Evolutionary conservation across 108 stramenopile genomes (phyloP).

Genomic region (Nannochloropsis gaditana): DNA sequence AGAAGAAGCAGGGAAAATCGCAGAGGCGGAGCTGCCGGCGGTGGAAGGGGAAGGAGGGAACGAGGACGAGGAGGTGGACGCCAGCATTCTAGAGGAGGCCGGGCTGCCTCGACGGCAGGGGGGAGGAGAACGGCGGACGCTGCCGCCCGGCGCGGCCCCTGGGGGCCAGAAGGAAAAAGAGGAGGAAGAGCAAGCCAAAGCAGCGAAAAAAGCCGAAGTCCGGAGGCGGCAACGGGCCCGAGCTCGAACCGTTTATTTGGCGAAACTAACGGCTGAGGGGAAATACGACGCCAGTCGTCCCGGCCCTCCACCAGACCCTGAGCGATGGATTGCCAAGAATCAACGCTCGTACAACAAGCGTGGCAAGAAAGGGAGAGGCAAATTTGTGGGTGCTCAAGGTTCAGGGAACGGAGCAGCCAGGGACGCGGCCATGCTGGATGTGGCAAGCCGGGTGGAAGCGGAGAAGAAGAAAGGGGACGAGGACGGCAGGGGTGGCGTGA

Average conservation of each 20-base stretch:
- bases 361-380: conserved; percentile 57
- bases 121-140: background rate
- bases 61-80: background rate
- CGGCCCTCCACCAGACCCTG: conserved; percentile 73
- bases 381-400: conserved; percentile 65
- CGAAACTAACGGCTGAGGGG: conserved; percentile 37
- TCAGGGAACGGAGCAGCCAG: conserved; percentile 70
- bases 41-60: background rate
- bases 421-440: conserved; percentile 82
- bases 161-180: background rate
- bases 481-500: background rate
- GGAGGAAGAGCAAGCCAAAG: background rate
- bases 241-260: conserved; percentile 27
- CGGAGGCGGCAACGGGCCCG: background rate
- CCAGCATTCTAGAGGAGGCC: background rate
- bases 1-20: background rate
- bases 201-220: background rate
- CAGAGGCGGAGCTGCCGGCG: background rate
- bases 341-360: conserved; percentile 74
- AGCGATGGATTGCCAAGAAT: conserved; percentile 89
- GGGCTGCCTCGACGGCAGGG: background rate
- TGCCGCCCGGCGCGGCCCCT: background rate
- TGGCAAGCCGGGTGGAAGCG: conserved; percentile 71
- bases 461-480: conserved; percentile 36
- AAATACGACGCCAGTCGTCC: conserved; percentile 70